These are phyloP conservation scores for Coniochaeta sp. DNA, from an alignment of 2,329 filamentous ascomycete species.

Conservation along the genomic window DNA sequence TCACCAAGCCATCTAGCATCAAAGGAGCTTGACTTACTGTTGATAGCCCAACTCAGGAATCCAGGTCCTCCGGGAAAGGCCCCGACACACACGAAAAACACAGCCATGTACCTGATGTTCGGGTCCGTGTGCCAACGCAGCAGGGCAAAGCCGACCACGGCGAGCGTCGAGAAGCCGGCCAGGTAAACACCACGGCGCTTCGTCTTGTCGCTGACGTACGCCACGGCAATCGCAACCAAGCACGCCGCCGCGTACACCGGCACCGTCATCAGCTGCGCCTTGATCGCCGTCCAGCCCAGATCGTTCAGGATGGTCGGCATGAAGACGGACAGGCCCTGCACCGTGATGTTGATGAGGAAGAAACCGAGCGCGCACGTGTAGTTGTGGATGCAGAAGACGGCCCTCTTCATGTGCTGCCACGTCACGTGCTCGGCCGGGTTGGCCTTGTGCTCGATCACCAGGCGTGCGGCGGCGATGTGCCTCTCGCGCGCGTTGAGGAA, in stretches of 20 bases:
- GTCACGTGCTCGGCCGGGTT: constrained; percentile 38
- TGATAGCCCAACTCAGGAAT: constrained; percentile 51
- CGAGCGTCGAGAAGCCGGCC: constrained; percentile 29
- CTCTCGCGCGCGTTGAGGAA: constrained; percentile 46
- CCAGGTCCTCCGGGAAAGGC: constrained; percentile 51
- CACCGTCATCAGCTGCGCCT: constrained; percentile 35
- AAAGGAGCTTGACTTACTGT: constrained; percentile 27
- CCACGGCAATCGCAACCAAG: constrained; percentile 28
- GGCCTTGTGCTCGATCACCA: constrained; percentile 39
- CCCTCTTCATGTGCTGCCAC: constrained; percentile 38
- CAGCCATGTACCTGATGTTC: constrained; percentile 41
- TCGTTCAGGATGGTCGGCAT: constrained; percentile 39
- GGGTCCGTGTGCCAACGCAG: constrained; percentile 33
- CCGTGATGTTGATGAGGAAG: constrained; percentile 53
- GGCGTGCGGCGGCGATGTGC: constrained; percentile 43
- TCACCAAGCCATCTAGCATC: no score
- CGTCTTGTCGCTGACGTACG: constrained; percentile 33
- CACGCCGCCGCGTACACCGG: constrained; percentile 35
- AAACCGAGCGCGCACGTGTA: constrained; percentile 50
- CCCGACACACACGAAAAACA: constrained; percentile 47
- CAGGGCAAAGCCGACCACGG: constrained; percentile 43
- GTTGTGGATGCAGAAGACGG: constrained; percentile 49
- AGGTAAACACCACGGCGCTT: constrained; percentile 32
- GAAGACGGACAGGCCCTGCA: constrained; percentile 45
- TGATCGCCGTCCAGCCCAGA: constrained; percentile 28